Evolutionary conservation across 1,284 basidiomycete genomes (phyloP).

Genomic region (Ceratobasidium sp.): DNA sequence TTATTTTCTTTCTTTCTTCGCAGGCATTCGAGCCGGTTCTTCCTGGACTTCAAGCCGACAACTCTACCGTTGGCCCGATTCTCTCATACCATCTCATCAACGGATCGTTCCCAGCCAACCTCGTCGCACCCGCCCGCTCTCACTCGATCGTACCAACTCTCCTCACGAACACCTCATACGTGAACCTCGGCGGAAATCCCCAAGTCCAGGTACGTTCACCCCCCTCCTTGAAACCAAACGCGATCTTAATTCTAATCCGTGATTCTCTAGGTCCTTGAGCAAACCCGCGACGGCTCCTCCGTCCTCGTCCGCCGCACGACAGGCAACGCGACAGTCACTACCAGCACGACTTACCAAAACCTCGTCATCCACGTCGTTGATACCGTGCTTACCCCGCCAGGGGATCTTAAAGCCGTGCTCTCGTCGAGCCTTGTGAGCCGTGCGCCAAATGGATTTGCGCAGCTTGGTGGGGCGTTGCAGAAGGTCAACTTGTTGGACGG

Average conservation of each 20-base stretch:
- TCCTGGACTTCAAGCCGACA: slow-evolving; percentile 1
- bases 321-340: slow-evolving; percentile 49
- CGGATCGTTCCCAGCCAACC: slow-evolving; percentile 50
- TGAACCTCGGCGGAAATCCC: slow-evolving; percentile 52
- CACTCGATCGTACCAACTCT: slow-evolving; percentile 39
- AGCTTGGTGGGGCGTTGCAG: slow-evolving; percentile 22
- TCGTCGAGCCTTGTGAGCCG: slow-evolving; percentile 50
- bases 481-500: slow-evolving; percentile 21
- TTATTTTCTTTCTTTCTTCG: slow-evolving; percentile 53
- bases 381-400: slow-evolving; percentile 50
- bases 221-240: too few relatives aligned
- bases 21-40: slow-evolving; percentile 54
- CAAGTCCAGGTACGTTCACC: slow-evolving; percentile 48
- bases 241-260: slow-evolving; percentile 45
- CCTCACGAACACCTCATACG: slow-evolving; percentile 48
- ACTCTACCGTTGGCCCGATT: slow-evolving; percentile 1
- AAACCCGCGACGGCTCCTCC: slow-evolving; percentile 19
- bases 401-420: slow-evolving; percentile 50
- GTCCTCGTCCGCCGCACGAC: slow-evolving; percentile 47
- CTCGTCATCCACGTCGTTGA: slow-evolving; percentile 53
- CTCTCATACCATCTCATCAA: slow-evolving; percentile 54
- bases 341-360: slow-evolving; percentile 50
- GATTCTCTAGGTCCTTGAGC: slow-evolving; percentile 23
- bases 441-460: slow-evolving; percentile 16
- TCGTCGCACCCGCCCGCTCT: slow-evolving; percentile 23